Evolutionary conservation across 2,329 filamentous ascomycete species (phyloP).

Genomic region (Aspergillus sp.): DNA sequence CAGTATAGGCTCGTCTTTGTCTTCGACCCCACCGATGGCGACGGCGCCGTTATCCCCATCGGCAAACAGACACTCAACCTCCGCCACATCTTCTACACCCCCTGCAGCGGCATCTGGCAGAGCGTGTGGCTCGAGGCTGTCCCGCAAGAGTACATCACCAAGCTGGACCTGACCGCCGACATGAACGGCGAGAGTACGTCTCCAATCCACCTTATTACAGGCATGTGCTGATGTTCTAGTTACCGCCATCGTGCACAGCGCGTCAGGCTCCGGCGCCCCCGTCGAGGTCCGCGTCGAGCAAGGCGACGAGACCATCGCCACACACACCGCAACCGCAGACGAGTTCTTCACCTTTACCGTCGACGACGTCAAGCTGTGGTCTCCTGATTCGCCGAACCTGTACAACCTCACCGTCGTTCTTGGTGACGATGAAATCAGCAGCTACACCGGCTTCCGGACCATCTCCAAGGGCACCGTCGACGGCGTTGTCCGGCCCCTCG

Average conservation of each 20-base stretch:
- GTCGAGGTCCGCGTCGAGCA: slow-evolving; percentile 48
- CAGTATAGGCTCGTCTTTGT: slow-evolving; percentile 63
- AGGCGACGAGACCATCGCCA: slow-evolving; percentile 47
- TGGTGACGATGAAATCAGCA: slow-evolving; percentile 59
- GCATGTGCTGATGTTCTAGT: slow-evolving; percentile 45
- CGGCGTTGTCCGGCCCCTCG: slow-evolving; percentile 63
- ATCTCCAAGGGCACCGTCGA: slow-evolving; percentile 61
- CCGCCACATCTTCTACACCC: slow-evolving; percentile 68
- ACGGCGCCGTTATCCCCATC: slow-evolving; percentile 62
- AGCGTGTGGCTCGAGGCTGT: slow-evolving; percentile 72
- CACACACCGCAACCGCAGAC: slow-evolving; percentile 53
- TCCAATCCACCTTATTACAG: not conserved
- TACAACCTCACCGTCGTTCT: slow-evolving; percentile 66
- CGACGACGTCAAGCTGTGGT: slow-evolving; percentile 64
- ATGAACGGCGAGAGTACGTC: slow-evolving; percentile 57
- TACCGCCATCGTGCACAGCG: slow-evolving; percentile 59
- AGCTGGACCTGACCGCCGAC: slow-evolving; percentile 63
- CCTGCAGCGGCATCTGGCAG: slow-evolving; percentile 77
- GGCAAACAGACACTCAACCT: slow-evolving; percentile 66
- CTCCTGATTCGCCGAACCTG: slow-evolving; percentile 64
- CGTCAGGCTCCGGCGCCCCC: slow-evolving; percentile 37
- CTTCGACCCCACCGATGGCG: slow-evolving; percentile 67
- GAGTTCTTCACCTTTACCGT: slow-evolving; percentile 60
- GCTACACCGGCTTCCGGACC: slow-evolving; percentile 72
- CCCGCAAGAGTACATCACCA: slow-evolving; percentile 60